phyloP scores from a whole-genome alignment of 768 basidiomycete genomes.

The Nevesoporus exiguus region DNA sequence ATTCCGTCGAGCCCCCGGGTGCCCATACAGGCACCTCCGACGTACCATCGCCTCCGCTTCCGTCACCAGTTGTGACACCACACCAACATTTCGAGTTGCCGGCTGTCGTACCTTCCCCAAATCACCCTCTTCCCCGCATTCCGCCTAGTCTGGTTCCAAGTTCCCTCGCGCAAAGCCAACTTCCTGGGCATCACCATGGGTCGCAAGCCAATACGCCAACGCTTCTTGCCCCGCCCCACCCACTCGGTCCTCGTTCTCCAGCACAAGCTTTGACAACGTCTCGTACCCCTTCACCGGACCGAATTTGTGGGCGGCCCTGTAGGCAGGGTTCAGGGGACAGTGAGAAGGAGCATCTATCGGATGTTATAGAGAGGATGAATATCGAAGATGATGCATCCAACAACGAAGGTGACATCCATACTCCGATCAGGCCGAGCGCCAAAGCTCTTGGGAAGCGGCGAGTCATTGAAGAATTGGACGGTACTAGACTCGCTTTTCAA shows the following conservation, averaged over 20 bases:
- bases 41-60: slow-evolving; percentile 24
- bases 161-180: slow-evolving; percentile 13
- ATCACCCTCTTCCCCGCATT: slow-evolving; percentile 39
- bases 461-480: slow-evolving; percentile 50
- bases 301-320: slow-evolving; percentile 18
- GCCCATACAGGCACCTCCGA: slow-evolving; percentile 29
- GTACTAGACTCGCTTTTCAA: slow-evolving; percentile 24
- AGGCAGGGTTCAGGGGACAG: slow-evolving; percentile 26
- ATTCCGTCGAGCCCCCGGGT: slow-evolving; percentile 16
- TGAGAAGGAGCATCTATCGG: slow-evolving; percentile 22
- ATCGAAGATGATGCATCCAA: slow-evolving; percentile 20
- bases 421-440: slow-evolving; percentile 65
- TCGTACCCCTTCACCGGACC: slow-evolving; percentile 70
- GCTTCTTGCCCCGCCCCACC: slow-evolving; percentile 63
- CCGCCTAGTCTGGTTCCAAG: slow-evolving; percentile 28
- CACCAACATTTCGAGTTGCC: slow-evolving; percentile 34
- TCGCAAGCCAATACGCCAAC: slow-evolving; percentile 30
- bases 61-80: slow-evolving; percentile 28
- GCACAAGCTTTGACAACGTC: slow-evolving; percentile 45
- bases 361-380: slow-evolving; percentile 28
- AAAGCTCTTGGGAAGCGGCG: slow-evolving; percentile 87
- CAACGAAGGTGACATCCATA: slow-evolving; percentile 31
- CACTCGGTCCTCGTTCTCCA: slow-evolving; percentile 70
- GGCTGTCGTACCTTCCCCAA: slow-evolving; percentile 28
- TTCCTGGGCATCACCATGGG: slow-evolving; percentile 17